Base-by-base conservation (phyloP, 352 stramenopile genomes). In the Pythium sp. region DNA sequence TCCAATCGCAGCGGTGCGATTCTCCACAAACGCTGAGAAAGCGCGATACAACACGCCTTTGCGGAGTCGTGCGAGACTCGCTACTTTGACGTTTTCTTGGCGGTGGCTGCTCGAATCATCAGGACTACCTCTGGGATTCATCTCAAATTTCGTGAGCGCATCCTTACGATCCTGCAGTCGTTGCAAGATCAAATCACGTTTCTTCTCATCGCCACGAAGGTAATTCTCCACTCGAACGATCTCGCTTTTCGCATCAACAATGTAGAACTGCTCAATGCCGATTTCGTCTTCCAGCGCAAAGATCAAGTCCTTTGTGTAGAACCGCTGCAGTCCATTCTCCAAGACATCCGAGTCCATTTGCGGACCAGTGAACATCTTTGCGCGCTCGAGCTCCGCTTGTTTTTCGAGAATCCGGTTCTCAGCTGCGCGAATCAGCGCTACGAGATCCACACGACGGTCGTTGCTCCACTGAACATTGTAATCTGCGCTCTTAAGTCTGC, bases 211-310 rank as follows among this genome's bases (percentile, higher is more conserved):
- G n/a, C 70, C 80, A 12, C 76, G 76, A n/a, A 92, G 60, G 43
- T 89, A 87, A 51, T 92, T 90, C 54, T 95, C 84, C 5, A 89
- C 78, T 60, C 82, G 76, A 5, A 92, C 70, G 30, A 90, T 86
- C 41, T 93, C 85, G 9, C 79, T 66, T 55, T 95, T 95, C 5
- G 82, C 80, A 47, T 95, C 84, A 2, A 89, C 61, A 54, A 95
- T 95, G 65, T 93, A 95, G n/a, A 92, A 74, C 64, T 92, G 81
- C 43, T 95, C 87, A 38, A 95, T 93, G 61, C 90, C 84, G 22
- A 95, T 81, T 63, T 95, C 87, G 69, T 95, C 87, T 64, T 92
- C 84, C 14, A 95, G 72, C 0, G 84, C 79, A 1, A 90, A 63
- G 1, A 95, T 71, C 11, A 95, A 65, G 26, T 93, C 80, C 62